phyloP scores from a whole-genome alignment of 495 filamentous ascomycete genomes.

The Aspergillus baeticus region DNA sequence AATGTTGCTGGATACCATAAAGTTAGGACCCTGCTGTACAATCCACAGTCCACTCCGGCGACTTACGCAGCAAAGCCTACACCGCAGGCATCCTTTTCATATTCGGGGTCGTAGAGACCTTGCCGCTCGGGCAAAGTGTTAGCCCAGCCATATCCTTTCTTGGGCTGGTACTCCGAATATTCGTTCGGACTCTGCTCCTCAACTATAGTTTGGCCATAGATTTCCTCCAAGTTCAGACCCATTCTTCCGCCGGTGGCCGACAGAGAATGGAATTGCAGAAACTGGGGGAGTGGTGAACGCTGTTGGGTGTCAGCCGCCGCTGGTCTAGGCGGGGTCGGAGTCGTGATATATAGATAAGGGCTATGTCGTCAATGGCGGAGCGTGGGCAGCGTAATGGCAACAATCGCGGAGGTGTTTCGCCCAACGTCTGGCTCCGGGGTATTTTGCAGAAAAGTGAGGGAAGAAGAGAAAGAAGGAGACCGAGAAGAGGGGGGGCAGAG shows the following conservation, averaged over 20 bases:
- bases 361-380: constrained; percentile 36
- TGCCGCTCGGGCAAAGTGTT: constrained; percentile 94
- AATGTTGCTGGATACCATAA: constrained; percentile 67
- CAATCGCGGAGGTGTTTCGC: constrained; percentile 17
- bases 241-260: constrained; percentile 58
- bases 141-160: constrained; percentile 89
- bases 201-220: constrained; percentile 61
- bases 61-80: constrained; percentile 98
- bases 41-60: background rate
- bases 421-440: constrained; percentile 27
- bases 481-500: constrained; percentile 29
- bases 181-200: constrained; percentile 57
- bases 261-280: constrained; percentile 40
- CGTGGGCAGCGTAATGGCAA: constrained; percentile 23
- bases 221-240: constrained; percentile 65
- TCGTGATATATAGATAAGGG: constrained; percentile 17
- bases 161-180: constrained; percentile 85
- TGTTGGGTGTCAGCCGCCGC: constrained; percentile 22
- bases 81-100: constrained; percentile 99
- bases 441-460: constrained; percentile 24
- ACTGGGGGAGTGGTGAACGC: constrained; percentile 18
- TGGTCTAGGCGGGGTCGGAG: constrained; percentile 20
- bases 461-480: constrained; percentile 27
- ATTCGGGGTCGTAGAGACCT: constrained; percentile 93
- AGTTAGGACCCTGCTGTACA: constrained; percentile 7